Conservation (phyloP, 495 filamentous ascomycete species). For the Xylaria cubensis region DNA sequence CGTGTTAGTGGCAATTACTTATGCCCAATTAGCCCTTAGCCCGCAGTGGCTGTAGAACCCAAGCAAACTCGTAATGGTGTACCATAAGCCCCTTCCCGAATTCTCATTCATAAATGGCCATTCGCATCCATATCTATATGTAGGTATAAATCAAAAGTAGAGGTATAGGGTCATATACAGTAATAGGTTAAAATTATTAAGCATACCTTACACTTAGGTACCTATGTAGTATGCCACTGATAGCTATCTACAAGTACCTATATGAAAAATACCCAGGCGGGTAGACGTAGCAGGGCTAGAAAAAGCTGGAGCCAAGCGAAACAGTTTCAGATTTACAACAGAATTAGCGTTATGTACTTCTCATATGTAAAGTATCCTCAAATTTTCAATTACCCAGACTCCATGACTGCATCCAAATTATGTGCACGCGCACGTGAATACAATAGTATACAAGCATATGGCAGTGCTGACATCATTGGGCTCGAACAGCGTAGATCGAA, state of each 20-base stretch:
- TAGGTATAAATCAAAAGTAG: too few relatives aligned
- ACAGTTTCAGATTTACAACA: slow-evolving; percentile 13
- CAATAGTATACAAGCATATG: background rate
- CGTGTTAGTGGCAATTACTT: slow-evolving; percentile 1
- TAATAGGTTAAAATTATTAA: too few relatives aligned
- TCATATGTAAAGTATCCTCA: background rate
- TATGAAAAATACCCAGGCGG: too few relatives aligned
- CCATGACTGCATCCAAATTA: background rate
- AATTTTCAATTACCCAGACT: background rate
- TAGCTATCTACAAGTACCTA: background rate
- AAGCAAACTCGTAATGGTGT: background rate
- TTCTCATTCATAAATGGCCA: background rate
- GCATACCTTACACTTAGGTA: background rate
- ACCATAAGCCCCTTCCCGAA: background rate
- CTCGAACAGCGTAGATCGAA: background rate
- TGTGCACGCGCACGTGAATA: background rate
- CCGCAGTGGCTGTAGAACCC: slow-evolving; percentile 8
- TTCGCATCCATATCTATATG: too few relatives aligned
- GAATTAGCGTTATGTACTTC: background rate
- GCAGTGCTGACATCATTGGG: slow-evolving; percentile 17
- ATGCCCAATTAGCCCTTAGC: slow-evolving; percentile 1
- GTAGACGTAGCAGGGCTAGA: background rate
- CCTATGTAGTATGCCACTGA: background rate
- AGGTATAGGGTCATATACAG: too few relatives aligned
- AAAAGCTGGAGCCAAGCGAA: slow-evolving; percentile 18